Percentiles rank a stretch among this genome's conserved stretches.
phyloP scores from a whole-genome alignment of 208 protist genomes.

The Trypanosoma avium region DNA sequence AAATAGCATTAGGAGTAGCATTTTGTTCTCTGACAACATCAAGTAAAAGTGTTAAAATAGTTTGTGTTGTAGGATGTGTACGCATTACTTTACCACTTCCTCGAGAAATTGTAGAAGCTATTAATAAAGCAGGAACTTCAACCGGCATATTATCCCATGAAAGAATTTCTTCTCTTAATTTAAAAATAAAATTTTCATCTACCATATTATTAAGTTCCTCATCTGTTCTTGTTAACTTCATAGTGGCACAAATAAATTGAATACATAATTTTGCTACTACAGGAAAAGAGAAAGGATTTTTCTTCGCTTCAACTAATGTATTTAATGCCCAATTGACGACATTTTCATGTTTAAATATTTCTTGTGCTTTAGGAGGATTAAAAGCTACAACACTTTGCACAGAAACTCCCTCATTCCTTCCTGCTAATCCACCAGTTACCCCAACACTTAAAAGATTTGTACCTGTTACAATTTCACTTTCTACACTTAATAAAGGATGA shows the following conservation, averaged over 20 bases:
- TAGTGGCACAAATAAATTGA: constrained; percentile 52
- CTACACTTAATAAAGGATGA: constrained; percentile 26
- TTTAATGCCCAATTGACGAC: constrained; percentile 45
- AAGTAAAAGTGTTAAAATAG: constrained; percentile 65
- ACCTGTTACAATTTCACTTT: constrained; percentile 12
- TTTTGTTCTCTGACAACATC: constrained; percentile 36
- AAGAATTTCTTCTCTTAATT: constrained; percentile 51
- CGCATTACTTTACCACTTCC: constrained; percentile 55
- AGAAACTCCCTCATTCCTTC: constrained; percentile 39
- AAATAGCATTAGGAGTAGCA: constrained; percentile 17
- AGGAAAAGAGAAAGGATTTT: constrained; percentile 27
- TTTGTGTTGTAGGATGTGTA: constrained; percentile 59
- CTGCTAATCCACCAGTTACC: constrained; percentile 30
- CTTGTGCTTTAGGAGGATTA: constrained; percentile 26
- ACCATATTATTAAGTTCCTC: constrained; percentile 46
- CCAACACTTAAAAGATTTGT: constrained; percentile 22
- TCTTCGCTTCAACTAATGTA: constrained; percentile 29
- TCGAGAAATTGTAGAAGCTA: constrained; percentile 59
- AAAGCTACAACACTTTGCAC: constrained; percentile 42
- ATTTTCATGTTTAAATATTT: constrained; percentile 39
- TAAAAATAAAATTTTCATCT: constrained; percentile 33
- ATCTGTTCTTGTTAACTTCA: constrained; percentile 62
- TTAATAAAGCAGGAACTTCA: constrained; percentile 57
- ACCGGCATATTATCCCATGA: constrained; percentile 50
- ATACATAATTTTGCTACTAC: constrained; percentile 65